These are phyloP conservation scores for Aureobasidium mangrovei DNA, from an alignment of 2,329 filamentous ascomycete species.

Conservation along the genomic window DNA sequence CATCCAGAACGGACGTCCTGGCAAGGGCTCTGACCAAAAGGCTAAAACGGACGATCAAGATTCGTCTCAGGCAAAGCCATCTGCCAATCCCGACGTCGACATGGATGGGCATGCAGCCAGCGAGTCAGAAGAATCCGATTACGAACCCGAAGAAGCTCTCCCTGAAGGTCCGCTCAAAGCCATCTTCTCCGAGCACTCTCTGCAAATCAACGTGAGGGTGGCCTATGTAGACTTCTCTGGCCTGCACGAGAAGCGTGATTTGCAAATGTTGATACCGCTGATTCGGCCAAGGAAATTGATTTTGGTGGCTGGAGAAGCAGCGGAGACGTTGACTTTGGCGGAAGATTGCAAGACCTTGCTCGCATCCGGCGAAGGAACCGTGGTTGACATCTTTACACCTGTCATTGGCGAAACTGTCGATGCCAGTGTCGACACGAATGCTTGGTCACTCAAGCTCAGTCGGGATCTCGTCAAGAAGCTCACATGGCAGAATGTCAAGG, in stretches of 20 bases:
- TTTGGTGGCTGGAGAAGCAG: conserved; percentile 69
- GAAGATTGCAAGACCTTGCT: conserved; percentile 67
- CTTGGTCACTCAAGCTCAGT: conserved; percentile 88
- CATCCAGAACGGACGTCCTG: conserved; percentile 4
- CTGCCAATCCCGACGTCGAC: conserved; percentile 17
- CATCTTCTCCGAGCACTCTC: conserved; percentile 51
- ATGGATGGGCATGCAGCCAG: conserved; percentile 24
- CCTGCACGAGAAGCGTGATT: conserved; percentile 82
- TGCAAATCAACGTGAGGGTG: conserved; percentile 66
- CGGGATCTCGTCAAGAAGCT: conserved; percentile 76
- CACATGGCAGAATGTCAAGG: conserved; percentile 90
- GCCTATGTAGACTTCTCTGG: conserved; percentile 88
- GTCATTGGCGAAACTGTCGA: conserved; percentile 64
- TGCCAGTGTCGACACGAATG: conserved; percentile 94
- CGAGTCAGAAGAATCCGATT: conserved; percentile 43
- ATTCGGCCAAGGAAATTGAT: conserved; percentile 93
- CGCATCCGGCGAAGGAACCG: conserved; percentile 33
- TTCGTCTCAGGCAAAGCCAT: conserved; percentile 22
- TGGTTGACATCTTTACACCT: conserved; percentile 68
- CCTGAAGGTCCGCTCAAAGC: conserved; percentile 67
- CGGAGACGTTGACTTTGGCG: conserved; percentile 72
- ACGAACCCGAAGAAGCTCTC: conserved; percentile 42
- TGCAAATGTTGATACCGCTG: conserved; percentile 89
- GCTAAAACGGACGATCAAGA: conserved; percentile 22
- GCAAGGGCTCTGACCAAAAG: conserved; percentile 32